Conservation (phyloP, 2,329 filamentous ascomycete genomes). For the Plenodomus lindquistii region DNA sequence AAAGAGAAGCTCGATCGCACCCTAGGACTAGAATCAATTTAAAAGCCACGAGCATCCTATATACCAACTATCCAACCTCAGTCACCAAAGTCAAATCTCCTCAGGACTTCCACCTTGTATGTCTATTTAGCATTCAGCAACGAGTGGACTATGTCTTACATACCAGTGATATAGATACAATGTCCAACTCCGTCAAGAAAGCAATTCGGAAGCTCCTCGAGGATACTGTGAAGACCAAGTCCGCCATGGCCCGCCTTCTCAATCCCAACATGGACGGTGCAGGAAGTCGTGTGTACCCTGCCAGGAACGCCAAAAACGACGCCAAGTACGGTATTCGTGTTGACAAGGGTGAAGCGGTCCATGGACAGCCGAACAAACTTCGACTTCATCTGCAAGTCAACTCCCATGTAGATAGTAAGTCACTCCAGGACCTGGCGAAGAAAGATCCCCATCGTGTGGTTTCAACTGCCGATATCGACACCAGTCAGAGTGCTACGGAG, state of each 20-base stretch:
- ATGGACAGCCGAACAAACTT: slow-evolving; percentile 1
- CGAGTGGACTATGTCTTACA: slow-evolving; percentile 1
- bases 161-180: slow-evolving; percentile 1
- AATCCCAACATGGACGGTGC: slow-evolving; percentile 2
- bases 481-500: too few relatives aligned
- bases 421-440: too few relatives aligned
- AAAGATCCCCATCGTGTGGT: too few relatives aligned
- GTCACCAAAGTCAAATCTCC: too few relatives aligned
- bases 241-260: slow-evolving; percentile 4
- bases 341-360: slow-evolving; percentile 2
- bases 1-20: too few relatives aligned
- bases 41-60: too few relatives aligned
- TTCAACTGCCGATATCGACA: too few relatives aligned
- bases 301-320: slow-evolving; percentile 4
- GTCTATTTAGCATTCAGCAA: slow-evolving; percentile 2
- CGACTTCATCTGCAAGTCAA: slow-evolving; percentile 2
- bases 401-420: slow-evolving; percentile 4
- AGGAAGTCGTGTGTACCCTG: slow-evolving; percentile 4
- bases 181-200: slow-evolving; percentile 3
- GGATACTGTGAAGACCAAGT: slow-evolving; percentile 4
- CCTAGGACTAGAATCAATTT: too few relatives aligned
- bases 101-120: neutral
- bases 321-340: neutral
- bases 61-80: too few relatives aligned
- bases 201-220: slow-evolving; percentile 3